These are phyloP conservation scores for Fusarium falciforme DNA, from an alignment of 2,329 filamentous ascomycete genomes.

Conservation along the genomic window DNA sequence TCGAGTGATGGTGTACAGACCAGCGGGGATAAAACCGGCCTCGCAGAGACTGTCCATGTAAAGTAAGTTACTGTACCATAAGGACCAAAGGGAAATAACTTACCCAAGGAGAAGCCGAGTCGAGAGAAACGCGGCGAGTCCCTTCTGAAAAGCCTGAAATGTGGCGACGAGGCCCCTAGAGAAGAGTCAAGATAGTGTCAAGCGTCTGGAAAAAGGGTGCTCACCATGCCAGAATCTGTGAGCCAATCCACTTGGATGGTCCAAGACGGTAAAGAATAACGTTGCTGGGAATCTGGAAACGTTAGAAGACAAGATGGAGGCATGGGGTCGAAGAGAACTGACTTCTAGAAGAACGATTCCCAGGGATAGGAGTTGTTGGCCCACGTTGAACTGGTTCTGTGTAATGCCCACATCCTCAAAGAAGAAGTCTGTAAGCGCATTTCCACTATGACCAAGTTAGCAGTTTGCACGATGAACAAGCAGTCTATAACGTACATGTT, in stretches of 20 bases:
- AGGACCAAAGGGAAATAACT: background rate
- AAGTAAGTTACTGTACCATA: background rate
- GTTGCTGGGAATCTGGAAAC: constrained; percentile 53
- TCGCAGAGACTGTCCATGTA: constrained; percentile 41
- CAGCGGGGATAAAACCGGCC: constrained; percentile 50
- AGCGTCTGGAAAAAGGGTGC: background rate
- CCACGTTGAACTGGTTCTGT: constrained; percentile 61
- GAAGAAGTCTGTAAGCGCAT: constrained; percentile 59
- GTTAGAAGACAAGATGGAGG: background rate
- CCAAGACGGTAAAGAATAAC: constrained; percentile 59
- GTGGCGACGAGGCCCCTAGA: constrained; percentile 49
- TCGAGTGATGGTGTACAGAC: constrained; percentile 59
- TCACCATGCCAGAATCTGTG: constrained; percentile 48
- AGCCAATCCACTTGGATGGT: constrained; percentile 57
- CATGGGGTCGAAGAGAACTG: background rate
- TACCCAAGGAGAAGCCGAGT: constrained; percentile 51
- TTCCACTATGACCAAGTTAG: constrained; percentile 39
- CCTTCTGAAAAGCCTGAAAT: constrained; percentile 51
- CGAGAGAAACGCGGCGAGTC: constrained; percentile 48
- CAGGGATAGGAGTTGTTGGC: constrained; percentile 58
- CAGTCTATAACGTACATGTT: constrained; percentile 46
- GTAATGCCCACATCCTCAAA: constrained; percentile 58
- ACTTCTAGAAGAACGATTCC: constrained; percentile 58
- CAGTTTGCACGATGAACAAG: background rate
- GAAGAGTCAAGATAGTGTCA: background rate